phyloP scores from a whole-genome alignment of 2,329 filamentous ascomycete genomes.

The Corynespora cassiicola region DNA sequence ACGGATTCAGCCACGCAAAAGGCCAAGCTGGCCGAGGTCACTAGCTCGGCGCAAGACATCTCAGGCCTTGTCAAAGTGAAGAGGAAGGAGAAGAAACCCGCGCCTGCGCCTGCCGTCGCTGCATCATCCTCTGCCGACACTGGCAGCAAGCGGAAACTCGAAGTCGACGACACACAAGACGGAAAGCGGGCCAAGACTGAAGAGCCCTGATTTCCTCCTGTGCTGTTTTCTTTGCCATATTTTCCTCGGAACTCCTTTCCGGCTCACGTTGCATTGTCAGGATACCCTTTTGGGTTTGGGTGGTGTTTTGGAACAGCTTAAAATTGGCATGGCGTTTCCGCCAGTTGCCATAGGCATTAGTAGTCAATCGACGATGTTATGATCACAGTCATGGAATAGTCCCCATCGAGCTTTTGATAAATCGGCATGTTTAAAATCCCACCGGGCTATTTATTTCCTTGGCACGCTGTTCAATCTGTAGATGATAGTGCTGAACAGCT shows the following conservation, averaged over 20 bases:
- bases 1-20: constrained; percentile 67
- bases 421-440: no score
- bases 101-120: constrained; percentile 11
- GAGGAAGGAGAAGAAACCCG: constrained; percentile 55
- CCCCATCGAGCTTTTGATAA: no score
- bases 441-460: no score
- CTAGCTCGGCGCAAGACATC: constrained; percentile 76
- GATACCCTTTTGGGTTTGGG: background rate
- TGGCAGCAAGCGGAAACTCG: constrained; percentile 41
- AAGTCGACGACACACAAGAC: constrained; percentile 24
- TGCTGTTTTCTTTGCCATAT: background rate
- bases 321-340: no score
- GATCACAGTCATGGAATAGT: no score
- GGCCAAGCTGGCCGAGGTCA: constrained; percentile 73
- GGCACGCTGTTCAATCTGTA: no score
- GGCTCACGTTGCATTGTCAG: background rate
- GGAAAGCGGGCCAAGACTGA: constrained; percentile 44
- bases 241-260: background rate
- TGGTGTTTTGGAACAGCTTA: no score
- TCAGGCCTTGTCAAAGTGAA: constrained; percentile 76
- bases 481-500: no score
- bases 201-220: constrained; percentile 20
- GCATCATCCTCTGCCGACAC: constrained; percentile 9
- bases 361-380: no score
- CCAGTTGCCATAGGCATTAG: no score